Evolutionary conservation across 805 yeast genomes (phyloP).

Genomic region (Sugiyamaella lignohabitans): DNA sequence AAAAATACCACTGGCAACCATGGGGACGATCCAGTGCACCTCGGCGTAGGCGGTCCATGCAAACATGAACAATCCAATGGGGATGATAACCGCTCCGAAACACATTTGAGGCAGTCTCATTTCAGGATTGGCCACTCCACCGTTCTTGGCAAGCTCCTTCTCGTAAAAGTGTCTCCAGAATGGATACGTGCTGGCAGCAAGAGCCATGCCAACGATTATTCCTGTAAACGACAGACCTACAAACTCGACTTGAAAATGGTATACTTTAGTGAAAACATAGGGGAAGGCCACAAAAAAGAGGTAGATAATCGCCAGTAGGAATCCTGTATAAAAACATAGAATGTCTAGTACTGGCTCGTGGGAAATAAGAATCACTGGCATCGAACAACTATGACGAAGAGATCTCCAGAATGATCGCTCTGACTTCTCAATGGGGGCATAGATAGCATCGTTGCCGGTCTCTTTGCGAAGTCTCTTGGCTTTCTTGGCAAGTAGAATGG

Average conservation of each 20-base stretch:
- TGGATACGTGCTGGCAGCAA: conserved; percentile 40
- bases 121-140: conserved; percentile 43
- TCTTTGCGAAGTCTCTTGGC: conserved; percentile 51
- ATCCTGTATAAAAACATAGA: conserved; percentile 50
- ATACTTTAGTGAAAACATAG: conserved; percentile 44
- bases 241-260: conserved; percentile 41
- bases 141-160: conserved; percentile 36
- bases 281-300: conserved; percentile 57
- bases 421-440: conserved; percentile 39
- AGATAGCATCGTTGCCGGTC: conserved; percentile 35
- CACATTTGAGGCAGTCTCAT: conserved; percentile 44
- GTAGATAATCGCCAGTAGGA: conserved; percentile 52
- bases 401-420: conserved; percentile 7
- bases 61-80: conserved; percentile 44
- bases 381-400: conserved; percentile 37
- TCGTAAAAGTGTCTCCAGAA: conserved; percentile 23
- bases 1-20: conserved; percentile 52
- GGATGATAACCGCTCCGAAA: conserved; percentile 41
- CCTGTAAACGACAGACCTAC: conserved; percentile 58
- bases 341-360: conserved; percentile 51
- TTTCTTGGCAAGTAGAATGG: conserved; percentile 62
- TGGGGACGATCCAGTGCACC: conserved; percentile 47
- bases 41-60: conserved; percentile 43
- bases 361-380: conserved; percentile 45
- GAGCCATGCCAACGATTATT: conserved; percentile 57